phyloP scores from a whole-genome alignment of 306 rosid species.

The Urtica urens region DNA sequence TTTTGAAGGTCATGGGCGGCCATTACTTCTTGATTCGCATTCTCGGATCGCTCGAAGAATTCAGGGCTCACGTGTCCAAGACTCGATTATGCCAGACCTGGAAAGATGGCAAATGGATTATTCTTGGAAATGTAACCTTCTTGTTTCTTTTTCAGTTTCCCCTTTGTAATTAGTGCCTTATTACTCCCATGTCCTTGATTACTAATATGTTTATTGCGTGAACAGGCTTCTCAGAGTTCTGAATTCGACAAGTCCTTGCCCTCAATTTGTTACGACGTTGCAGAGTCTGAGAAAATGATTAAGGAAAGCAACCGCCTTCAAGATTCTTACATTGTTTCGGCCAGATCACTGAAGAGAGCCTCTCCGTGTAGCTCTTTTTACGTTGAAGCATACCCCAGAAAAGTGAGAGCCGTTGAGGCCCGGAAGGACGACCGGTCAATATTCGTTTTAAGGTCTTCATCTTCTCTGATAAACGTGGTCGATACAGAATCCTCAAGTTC shows the following conservation, averaged over 20 bases:
- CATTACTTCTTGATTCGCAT: constrained; percentile 41
- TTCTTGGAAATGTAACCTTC: constrained; percentile 38
- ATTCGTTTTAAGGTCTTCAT: too few species aligned
- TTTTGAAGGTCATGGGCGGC: constrained; percentile 25
- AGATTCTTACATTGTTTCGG: constrained; percentile 30
- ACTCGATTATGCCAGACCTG: constrained; percentile 51
- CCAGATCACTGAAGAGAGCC: constrained; percentile 43
- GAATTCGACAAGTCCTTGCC: constrained; percentile 18
- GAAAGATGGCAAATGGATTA: constrained; percentile 51
- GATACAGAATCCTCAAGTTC: constrained; percentile 30
- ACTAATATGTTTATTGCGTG: constrained; percentile 1
- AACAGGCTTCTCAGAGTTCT: constrained; percentile 25
- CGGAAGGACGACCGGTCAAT: constrained; percentile 23
- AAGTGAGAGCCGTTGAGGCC: constrained; percentile 36
- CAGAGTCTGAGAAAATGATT: constrained; percentile 11
- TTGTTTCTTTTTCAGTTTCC: background rate
- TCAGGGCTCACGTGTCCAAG: constrained; percentile 29
- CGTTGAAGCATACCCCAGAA: constrained; percentile 35
- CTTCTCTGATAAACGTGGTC: constrained; percentile 45
- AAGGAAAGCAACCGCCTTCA: constrained; percentile 23
- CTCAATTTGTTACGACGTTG: constrained; percentile 23
- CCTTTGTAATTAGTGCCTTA: too few species aligned
- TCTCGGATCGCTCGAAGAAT: constrained; percentile 40
- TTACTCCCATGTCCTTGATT: background rate
- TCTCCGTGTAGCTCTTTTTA: constrained; percentile 26